These are phyloP conservation scores for Agapanthus africanus DNA, from an alignment of 106 monocot genomes.

Conservation along the genomic window DNA sequence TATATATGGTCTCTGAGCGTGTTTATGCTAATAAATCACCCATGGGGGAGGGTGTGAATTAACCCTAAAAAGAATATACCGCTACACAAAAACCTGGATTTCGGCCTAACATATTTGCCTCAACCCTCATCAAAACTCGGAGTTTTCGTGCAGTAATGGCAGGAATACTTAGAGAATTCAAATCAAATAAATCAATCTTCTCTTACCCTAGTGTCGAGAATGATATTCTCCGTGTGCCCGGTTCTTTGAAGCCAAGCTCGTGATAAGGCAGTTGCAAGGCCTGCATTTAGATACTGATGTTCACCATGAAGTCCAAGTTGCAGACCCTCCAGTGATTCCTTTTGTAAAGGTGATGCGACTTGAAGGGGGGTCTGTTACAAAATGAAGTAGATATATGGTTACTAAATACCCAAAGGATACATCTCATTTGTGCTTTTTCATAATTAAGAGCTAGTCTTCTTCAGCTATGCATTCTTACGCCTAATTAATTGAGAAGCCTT, in stretches of 20 bases:
- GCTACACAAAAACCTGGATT: too few relatives aligned
- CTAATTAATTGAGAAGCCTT: constrained; percentile 69
- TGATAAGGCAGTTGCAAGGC: constrained; percentile 68
- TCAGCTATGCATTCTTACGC: constrained; percentile 31
- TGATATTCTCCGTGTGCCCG: constrained; percentile 26
- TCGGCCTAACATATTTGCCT: too few relatives aligned
- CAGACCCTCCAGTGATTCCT: constrained; percentile 34
- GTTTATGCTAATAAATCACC: too few relatives aligned
- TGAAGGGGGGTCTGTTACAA: constrained; percentile 53
- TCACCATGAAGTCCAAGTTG: constrained; percentile 86
- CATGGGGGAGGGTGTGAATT: too few relatives aligned
- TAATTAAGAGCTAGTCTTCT: background rate
- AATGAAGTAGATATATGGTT: constrained; percentile 5
- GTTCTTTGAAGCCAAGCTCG: constrained; percentile 61
- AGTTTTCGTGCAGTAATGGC: too few relatives aligned
- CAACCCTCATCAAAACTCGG: background rate
- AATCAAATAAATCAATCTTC: background rate
- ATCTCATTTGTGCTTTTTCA: background rate
- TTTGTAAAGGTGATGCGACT: constrained; percentile 54
- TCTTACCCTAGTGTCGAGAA: constrained; percentile 34
- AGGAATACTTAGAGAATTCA: too few relatives aligned
- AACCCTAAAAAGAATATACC: too few relatives aligned
- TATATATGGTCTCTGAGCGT: too few relatives aligned
- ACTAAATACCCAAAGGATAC: background rate
- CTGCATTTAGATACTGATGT: constrained; percentile 85